A percentile compares a stretch with the other conserved stretches of the same genome.
These are phyloP conservation scores for Colletotrichum caudatum DNA, from an alignment of 2,329 filamentous ascomycete genomes.

Conservation along the genomic window DNA sequence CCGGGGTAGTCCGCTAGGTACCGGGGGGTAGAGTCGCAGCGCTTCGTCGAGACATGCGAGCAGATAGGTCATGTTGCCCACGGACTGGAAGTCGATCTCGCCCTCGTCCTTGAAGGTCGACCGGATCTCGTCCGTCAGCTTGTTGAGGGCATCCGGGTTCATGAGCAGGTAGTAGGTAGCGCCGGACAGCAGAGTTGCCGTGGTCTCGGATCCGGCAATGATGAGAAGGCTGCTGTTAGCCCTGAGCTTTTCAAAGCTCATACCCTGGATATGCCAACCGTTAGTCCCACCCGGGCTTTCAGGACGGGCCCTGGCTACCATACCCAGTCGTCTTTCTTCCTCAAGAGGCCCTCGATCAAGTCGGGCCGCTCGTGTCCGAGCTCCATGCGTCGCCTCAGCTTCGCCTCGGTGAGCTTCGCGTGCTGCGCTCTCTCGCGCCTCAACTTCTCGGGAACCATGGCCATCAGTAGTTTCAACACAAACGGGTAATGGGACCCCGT, in stretches of 20 bases:
- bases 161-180: constrained; percentile 47
- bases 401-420: constrained; percentile 23
- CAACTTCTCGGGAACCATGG: constrained; percentile 26
- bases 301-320: background rate
- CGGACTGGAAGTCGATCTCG: constrained; percentile 52
- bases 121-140: constrained; percentile 54
- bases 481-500: constrained; percentile 32
- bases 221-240: constrained; percentile 45
- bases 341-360: constrained; percentile 43
- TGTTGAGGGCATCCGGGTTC: constrained; percentile 48
- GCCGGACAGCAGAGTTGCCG: constrained; percentile 49
- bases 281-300: constrained; percentile 2
- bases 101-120: constrained; percentile 49
- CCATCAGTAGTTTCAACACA: constrained; percentile 30
- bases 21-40: constrained; percentile 55
- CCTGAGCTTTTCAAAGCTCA: constrained; percentile 37
- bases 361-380: constrained; percentile 40
- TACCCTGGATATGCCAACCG: constrained; percentile 1
- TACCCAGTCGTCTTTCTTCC: constrained; percentile 42
- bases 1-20: constrained; percentile 46
- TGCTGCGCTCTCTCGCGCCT: constrained; percentile 22
- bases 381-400: constrained; percentile 40
- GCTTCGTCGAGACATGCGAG: constrained; percentile 57
- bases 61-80: constrained; percentile 52
- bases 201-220: constrained; percentile 51